Conservation (phyloP, 345 rosid species). For the Pistacia vera region DNA sequence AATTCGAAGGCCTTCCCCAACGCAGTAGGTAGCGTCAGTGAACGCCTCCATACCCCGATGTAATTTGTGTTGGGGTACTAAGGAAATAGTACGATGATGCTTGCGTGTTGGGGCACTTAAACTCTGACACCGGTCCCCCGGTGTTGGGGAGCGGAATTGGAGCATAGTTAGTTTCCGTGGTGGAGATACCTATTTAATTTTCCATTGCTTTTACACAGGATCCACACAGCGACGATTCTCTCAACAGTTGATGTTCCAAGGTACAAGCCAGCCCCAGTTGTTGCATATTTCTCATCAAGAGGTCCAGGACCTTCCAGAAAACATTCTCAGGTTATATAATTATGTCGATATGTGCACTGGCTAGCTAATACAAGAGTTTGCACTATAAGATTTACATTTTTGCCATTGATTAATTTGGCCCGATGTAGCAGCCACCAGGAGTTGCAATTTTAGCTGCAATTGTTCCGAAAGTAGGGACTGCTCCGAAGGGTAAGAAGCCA, state of each 20-base stretch:
- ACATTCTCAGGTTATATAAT: slow-evolving; percentile 65
- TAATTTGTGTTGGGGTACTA: too few species aligned
- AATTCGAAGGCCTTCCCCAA: too few species aligned
- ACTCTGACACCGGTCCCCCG: too few species aligned
- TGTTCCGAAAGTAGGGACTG: slow-evolving; percentile 39
- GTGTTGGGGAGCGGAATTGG: too few species aligned
- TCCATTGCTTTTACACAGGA: slow-evolving; percentile 29
- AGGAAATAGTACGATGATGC: too few species aligned
- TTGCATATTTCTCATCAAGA: slow-evolving; percentile 79
- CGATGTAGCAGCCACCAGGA: slow-evolving; percentile 91
- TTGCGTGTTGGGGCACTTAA: too few species aligned
- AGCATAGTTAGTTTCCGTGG: too few species aligned
- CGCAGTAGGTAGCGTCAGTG: too few species aligned
- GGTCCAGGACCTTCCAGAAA: slow-evolving; percentile 71
- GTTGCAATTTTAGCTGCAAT: slow-evolving; percentile 74
- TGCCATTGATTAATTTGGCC: slow-evolving; percentile 28
- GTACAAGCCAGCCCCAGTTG: slow-evolving; percentile 73
- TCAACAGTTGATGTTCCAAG: slow-evolving; percentile 40
- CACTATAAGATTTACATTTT: neutral
- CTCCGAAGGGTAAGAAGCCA: slow-evolving; percentile 35
- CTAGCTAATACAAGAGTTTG: too few species aligned
- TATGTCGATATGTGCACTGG: too few species aligned
- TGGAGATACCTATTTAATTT: too few species aligned
- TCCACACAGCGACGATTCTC: slow-evolving; percentile 59
- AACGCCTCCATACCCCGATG: too few species aligned